These are phyloP conservation scores for Sporothrix euskadiensis DNA, from an alignment of 2,329 filamentous ascomycete genomes.

Conservation along the genomic window DNA sequence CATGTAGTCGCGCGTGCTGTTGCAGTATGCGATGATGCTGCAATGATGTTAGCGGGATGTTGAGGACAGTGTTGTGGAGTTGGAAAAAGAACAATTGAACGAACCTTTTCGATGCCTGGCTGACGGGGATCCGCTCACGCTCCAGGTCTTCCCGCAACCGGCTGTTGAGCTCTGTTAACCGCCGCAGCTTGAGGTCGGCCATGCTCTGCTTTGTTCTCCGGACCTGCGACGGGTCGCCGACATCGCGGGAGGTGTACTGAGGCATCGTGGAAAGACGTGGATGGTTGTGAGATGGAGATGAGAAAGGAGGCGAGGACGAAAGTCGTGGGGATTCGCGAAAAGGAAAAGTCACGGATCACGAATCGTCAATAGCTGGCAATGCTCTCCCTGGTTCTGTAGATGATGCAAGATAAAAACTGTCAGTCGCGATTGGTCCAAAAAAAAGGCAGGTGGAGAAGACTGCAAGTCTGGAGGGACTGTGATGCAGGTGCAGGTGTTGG, in stretches of 20 bases:
- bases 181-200: constrained; percentile 95
- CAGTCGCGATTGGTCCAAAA: constrained; percentile 12
- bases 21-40: constrained; percentile 97
- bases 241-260: constrained; percentile 67
- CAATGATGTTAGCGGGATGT: constrained; percentile 12
- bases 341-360: neutral
- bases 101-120: constrained; percentile 84
- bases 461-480: neutral
- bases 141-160: constrained; percentile 94
- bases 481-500: constrained; percentile 16
- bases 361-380: neutral
- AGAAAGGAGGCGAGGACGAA: neutral
- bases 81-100: neutral
- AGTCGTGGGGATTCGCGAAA: neutral
- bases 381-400: constrained; percentile 6
- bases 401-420: neutral
- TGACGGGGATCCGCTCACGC: constrained; percentile 91
- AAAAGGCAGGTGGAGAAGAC: constrained; percentile 1
- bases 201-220: constrained; percentile 99
- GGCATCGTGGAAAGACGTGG: constrained; percentile 53
- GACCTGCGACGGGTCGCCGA: constrained; percentile 66
- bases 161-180: constrained; percentile 95
- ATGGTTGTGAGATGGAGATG: neutral
- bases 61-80: neutral
- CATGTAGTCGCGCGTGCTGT: constrained; percentile 98